phyloP scores from a whole-genome alignment of 257 asterid species.

The Plantago elongata region DNA sequence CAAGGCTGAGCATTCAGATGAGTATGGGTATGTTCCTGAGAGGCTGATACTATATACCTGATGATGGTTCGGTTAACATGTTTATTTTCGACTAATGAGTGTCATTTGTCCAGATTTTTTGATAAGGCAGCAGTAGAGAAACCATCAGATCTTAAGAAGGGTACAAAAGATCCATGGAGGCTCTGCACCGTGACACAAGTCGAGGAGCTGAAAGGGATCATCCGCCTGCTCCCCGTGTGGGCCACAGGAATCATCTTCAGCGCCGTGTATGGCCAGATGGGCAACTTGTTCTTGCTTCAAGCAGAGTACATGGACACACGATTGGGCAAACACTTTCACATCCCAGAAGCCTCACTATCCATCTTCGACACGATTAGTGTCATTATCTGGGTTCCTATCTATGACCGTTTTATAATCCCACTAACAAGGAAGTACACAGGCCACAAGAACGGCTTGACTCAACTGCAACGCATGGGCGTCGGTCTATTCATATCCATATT shows the following conservation, averaged over 20 bases:
- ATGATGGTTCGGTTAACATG: not conserved
- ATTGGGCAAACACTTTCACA: conserved; percentile 37
- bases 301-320: conserved; percentile 51
- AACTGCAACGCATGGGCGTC: conserved; percentile 37
- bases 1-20: conserved; percentile 48
- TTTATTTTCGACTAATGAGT: not conserved
- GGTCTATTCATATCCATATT: conserved; percentile 48
- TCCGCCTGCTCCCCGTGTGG: conserved; percentile 58
- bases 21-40: conserved; percentile 29
- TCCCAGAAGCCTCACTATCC: conserved; percentile 60
- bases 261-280: conserved; percentile 54
- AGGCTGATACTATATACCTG: not conserved
- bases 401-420: conserved; percentile 34
- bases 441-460: conserved; percentile 45
- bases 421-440: conserved; percentile 42
- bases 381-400: conserved; percentile 66
- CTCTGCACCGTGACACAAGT: conserved; percentile 70
- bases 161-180: conserved; percentile 40
- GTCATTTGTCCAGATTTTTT: conserved; percentile 41
- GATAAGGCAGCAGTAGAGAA: conserved; percentile 60
- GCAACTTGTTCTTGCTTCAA: conserved; percentile 53
- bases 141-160: conserved; percentile 30
- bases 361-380: conserved; percentile 59
- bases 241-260: conserved; percentile 62
- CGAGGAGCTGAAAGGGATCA: conserved; percentile 55